phyloP scores from a whole-genome alignment of 306 rosid genomes.

The Lathyrus oleraceus region DNA sequence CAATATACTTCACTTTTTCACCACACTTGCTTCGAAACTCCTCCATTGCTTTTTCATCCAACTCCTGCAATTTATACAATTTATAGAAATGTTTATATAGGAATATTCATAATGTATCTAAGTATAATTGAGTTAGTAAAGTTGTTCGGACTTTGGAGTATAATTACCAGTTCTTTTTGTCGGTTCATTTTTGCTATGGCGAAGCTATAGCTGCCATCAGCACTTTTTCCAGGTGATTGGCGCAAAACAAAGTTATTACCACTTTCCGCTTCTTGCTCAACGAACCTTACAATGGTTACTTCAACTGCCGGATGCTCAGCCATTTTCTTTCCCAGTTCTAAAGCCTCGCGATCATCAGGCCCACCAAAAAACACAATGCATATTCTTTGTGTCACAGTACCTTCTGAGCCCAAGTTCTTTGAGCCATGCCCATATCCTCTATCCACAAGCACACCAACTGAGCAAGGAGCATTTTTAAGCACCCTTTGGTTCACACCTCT shows the following conservation, averaged over 20 bases:
- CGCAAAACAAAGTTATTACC: slow-evolving; percentile 33
- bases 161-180: slow-evolving; percentile 57
- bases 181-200: slow-evolving; percentile 53
- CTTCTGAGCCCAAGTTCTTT: slow-evolving; percentile 31
- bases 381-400: slow-evolving; percentile 26
- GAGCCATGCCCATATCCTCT: slow-evolving; percentile 53
- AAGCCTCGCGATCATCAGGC: slow-evolving; percentile 78
- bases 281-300: slow-evolving; percentile 49
- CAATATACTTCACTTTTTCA: slow-evolving; percentile 52
- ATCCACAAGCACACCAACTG: slow-evolving; percentile 72
- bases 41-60: slow-evolving; percentile 55
- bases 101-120: not conserved
- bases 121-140: not conserved
- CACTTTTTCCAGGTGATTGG: slow-evolving; percentile 33
- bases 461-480: slow-evolving; percentile 69
- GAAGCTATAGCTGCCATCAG: slow-evolving; percentile 54
- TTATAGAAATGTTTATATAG: not conserved
- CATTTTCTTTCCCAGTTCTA: slow-evolving; percentile 66
- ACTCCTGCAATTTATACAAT: slow-evolving; percentile 49
- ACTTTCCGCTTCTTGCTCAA: slow-evolving; percentile 30
- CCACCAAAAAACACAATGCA: slow-evolving; percentile 81
- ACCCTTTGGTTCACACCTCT: slow-evolving; percentile 71
- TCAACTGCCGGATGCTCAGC: slow-evolving; percentile 61
- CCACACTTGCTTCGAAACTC: slow-evolving; percentile 54
- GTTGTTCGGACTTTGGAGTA: not conserved